These are phyloP conservation scores for Ustilago trichophora DNA, from an alignment of 1,284 basidiomycete genomes.

Conservation along the genomic window DNA sequence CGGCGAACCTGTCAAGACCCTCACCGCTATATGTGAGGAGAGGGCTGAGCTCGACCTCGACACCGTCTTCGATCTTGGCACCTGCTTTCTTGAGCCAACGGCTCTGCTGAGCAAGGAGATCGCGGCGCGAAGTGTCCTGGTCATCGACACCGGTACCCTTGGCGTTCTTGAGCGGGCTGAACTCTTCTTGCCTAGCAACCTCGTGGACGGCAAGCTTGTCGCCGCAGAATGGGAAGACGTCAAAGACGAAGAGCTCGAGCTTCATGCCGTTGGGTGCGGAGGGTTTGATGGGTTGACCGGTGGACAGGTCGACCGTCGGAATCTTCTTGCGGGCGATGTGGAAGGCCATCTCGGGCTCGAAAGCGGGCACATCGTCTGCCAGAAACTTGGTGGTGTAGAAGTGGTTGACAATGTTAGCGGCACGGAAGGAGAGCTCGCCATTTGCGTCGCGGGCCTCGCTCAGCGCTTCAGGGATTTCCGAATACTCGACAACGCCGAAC, in stretches of 20 bases:
- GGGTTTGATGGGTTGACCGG: constrained; percentile 77
- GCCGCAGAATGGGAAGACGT: constrained; percentile 93
- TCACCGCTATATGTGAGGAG: constrained; percentile 89
- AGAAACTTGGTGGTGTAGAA: constrained; percentile 94
- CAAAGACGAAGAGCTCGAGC: constrained; percentile 97
- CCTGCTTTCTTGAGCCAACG: constrained; percentile 85
- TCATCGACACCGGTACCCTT: constrained; percentile 93
- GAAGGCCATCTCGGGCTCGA: constrained; percentile 90
- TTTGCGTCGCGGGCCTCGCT: constrained; percentile 79
- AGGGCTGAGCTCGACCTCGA: constrained; percentile 91
- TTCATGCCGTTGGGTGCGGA: constrained; percentile 97
- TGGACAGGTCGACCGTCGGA: constrained; percentile 72
- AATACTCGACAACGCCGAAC: constrained; percentile 95
- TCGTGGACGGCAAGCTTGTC: constrained; percentile 82
- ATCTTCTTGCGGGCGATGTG: constrained; percentile 99
- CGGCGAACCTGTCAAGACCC: constrained; percentile 81
- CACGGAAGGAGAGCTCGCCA: constrained; percentile 79
- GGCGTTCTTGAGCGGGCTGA: constrained; percentile 96
- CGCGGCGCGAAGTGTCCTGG: constrained; percentile 86
- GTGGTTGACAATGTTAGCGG: constrained; percentile 97
- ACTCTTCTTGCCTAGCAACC: constrained; percentile 87
- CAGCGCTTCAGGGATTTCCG: constrained; percentile 88
- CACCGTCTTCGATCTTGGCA: constrained; percentile 75
- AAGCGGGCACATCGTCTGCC: constrained; percentile 76
- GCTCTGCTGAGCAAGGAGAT: constrained; percentile 88